Evolutionary conservation across 2,329 filamentous ascomycete species (phyloP).

Genomic region (Bimuria novae-zelandiae): DNA sequence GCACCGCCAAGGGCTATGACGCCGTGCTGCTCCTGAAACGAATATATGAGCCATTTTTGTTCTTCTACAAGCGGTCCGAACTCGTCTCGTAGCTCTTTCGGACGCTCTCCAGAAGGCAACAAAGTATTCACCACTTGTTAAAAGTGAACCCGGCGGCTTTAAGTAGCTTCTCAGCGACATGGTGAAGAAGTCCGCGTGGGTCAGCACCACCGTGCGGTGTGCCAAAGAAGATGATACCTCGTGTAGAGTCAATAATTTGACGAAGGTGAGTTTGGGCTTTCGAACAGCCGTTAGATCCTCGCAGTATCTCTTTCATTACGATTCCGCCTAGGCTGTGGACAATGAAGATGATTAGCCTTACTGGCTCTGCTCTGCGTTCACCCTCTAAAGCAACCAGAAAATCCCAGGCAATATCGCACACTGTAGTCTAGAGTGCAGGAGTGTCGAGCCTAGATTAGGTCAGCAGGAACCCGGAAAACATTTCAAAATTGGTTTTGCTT

Average conservation of each 20-base stretch:
- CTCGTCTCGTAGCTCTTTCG: slow-evolving; percentile 36
- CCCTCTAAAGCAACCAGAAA: slow-evolving; percentile 43
- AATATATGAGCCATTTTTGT: slow-evolving; percentile 41
- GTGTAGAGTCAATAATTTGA: slow-evolving; percentile 29
- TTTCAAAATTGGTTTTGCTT: too few relatives aligned
- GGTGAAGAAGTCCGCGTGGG: slow-evolving; percentile 25
- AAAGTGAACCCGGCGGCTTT: slow-evolving; percentile 30
- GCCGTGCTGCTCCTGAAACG: slow-evolving; percentile 42
- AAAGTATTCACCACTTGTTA: slow-evolving; percentile 42
- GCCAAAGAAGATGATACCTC: slow-evolving; percentile 43
- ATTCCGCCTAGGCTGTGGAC: slow-evolving; percentile 36
- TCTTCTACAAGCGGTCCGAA: slow-evolving; percentile 33
- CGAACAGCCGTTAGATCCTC: slow-evolving; percentile 15
- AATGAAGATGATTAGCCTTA: slow-evolving; percentile 37
- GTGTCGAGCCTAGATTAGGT: slow-evolving; percentile 18
- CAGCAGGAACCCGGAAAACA: too few relatives aligned
- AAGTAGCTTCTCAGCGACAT: slow-evolving; percentile 25
- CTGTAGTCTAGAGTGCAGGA: slow-evolving; percentile 29
- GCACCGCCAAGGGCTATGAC: slow-evolving; percentile 18
- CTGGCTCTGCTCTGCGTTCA: slow-evolving; percentile 22
- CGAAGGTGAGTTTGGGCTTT: slow-evolving; percentile 21
- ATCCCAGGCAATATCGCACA: slow-evolving; percentile 43
- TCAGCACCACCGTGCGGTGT: slow-evolving; percentile 43
- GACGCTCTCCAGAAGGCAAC: slow-evolving; percentile 40
- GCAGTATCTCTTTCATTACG: slow-evolving; percentile 29